phyloP scores from a whole-genome alignment of 1,139 yeast genomes.

The Suhomyces coccinellae region DNA sequence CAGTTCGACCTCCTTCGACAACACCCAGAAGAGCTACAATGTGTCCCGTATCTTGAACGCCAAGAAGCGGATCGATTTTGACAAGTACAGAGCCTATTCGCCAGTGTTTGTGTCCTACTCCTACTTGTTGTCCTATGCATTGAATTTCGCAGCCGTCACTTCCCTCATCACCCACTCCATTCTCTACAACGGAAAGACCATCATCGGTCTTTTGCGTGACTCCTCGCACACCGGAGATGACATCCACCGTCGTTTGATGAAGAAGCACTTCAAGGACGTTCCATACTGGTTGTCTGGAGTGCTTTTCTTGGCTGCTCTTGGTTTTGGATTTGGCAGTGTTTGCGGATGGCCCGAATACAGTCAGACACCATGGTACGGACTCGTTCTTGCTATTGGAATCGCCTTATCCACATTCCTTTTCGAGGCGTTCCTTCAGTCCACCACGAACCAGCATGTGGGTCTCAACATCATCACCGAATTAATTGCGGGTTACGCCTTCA shows the following conservation, averaged over 20 bases:
- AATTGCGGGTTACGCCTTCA: slow-evolving; percentile 35
- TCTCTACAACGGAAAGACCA: slow-evolving; percentile 41
- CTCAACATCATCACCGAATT: slow-evolving; percentile 36
- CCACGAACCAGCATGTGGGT: slow-evolving; percentile 42
- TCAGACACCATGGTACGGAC: slow-evolving; percentile 38
- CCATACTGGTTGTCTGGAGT: slow-evolving; percentile 43
- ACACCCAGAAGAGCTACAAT: slow-evolving; percentile 44
- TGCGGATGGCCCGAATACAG: slow-evolving; percentile 23
- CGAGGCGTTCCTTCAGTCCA: slow-evolving; percentile 38
- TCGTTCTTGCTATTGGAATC: slow-evolving; percentile 32
- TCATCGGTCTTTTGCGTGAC: slow-evolving; percentile 27
- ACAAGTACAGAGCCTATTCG: slow-evolving; percentile 32
- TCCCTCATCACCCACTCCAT: slow-evolving; percentile 39
- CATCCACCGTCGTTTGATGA: slow-evolving; percentile 40
- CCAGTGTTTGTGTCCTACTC: slow-evolving; percentile 42
- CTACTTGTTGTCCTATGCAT: slow-evolving; percentile 37
- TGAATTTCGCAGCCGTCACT: slow-evolving; percentile 43
- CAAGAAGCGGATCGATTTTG: slow-evolving; percentile 20
- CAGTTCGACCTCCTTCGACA: slow-evolving; percentile 42
- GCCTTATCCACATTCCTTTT: slow-evolving; percentile 35
- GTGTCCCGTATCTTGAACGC: slow-evolving; percentile 29
- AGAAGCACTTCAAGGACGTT: slow-evolving; percentile 34
- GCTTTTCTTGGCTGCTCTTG: slow-evolving; percentile 30
- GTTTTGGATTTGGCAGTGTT: slow-evolving; percentile 33
- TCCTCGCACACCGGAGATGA: slow-evolving; percentile 36